Conservation (phyloP, 192 early-diverging fungal genomes). For the Backusella circina region DNA sequence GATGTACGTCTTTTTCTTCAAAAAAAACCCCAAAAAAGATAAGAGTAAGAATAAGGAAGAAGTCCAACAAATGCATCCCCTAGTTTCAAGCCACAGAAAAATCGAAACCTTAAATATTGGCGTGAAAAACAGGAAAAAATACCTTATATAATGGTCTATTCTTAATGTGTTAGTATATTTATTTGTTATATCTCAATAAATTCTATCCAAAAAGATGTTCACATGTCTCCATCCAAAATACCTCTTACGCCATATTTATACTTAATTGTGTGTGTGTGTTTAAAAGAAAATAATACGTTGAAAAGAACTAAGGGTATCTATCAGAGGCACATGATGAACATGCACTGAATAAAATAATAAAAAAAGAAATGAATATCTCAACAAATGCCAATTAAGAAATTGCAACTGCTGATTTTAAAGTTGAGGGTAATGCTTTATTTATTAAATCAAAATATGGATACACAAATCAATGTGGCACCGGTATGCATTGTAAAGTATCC, state of each 20-base stretch:
- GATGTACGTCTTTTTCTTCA: no score
- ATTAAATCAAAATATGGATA: constrained; percentile 1
- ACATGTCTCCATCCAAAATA: not conserved
- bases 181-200: not conserved
- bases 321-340: not conserved
- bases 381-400: not conserved
- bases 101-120: no score
- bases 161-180: not conserved
- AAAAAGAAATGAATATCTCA: not conserved
- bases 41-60: no score
- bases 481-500: not conserved
- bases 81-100: no score
- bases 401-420: not conserved
- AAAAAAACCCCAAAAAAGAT: no score
- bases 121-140: not conserved
- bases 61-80: no score
- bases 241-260: not conserved
- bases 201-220: not conserved
- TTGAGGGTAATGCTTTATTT: not conserved
- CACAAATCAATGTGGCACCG: constrained; percentile 13
- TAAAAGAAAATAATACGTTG: not conserved
- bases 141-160: not conserved
- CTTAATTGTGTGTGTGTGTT: not conserved
- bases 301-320: not conserved
- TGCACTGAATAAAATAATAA: not conserved